Evolutionary conservation across 176 grass and related monocot genomes (phyloP).

Genomic region (Triticum aestivum): DNA sequence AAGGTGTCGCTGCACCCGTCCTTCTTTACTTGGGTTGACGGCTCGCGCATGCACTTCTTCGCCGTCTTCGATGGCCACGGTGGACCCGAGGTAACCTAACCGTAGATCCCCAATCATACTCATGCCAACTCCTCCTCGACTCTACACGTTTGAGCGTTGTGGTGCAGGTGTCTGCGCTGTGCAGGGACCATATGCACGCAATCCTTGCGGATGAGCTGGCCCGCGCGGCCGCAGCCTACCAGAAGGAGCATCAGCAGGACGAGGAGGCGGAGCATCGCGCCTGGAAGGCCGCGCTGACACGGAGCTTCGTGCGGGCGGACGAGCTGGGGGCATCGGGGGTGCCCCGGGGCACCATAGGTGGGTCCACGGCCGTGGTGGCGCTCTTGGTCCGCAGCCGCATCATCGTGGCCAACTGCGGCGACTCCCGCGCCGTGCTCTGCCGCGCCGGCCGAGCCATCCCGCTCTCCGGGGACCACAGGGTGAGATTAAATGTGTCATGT

Average conservation of each 20-base stretch:
- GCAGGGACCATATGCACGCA: slow-evolving; percentile 62
- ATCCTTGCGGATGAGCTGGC: slow-evolving; percentile 56
- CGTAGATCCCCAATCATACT: too few species aligned
- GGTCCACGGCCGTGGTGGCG: slow-evolving; percentile 74
- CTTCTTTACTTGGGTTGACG: slow-evolving; percentile 42
- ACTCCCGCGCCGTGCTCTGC: slow-evolving; percentile 83
- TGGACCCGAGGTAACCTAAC: slow-evolving; percentile 47
- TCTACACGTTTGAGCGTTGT: background rate
- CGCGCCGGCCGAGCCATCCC: slow-evolving; percentile 37
- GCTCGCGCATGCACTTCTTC: slow-evolving; percentile 67
- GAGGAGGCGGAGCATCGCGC: slow-evolving; percentile 15
- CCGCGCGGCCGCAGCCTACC: background rate
- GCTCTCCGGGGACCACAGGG: slow-evolving; percentile 86
- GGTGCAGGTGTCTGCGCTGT: slow-evolving; percentile 59
- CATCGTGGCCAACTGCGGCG: slow-evolving; percentile 73
- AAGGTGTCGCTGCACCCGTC: slow-evolving; percentile 43
- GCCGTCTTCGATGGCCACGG: slow-evolving; percentile 86
- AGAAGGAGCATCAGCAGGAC: background rate
- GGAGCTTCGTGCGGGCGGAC: slow-evolving; percentile 39
- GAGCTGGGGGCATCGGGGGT: slow-evolving; percentile 34
- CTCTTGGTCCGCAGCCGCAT: slow-evolving; percentile 42
- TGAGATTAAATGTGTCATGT: background rate
- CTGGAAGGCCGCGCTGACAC: slow-evolving; percentile 48
- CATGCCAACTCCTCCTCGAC: background rate
- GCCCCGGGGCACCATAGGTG: slow-evolving; percentile 36